Conservation (phyloP, 1,139 yeast genomes). For the Kurtzmaniella quercitrusa region DNA sequence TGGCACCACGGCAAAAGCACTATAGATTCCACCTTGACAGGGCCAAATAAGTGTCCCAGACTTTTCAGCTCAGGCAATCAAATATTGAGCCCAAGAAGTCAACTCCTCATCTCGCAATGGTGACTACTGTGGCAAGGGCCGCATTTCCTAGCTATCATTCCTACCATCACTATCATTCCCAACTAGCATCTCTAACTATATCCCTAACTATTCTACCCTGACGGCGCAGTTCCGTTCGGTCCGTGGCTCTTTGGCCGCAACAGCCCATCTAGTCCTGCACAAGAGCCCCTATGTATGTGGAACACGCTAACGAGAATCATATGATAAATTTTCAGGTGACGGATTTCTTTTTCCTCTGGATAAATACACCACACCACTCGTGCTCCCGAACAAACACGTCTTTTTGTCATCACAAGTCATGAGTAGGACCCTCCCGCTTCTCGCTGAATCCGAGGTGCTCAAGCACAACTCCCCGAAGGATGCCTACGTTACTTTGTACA, state of each 20-base stretch:
- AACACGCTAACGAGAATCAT: background rate
- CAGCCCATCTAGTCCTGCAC: background rate
- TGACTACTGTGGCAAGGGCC: too few relatives aligned
- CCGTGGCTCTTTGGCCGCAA: background rate
- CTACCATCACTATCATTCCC: too few relatives aligned
- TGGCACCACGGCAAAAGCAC: too few relatives aligned
- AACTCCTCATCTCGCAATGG: too few relatives aligned
- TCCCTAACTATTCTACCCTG: too few relatives aligned
- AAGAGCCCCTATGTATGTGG: background rate
- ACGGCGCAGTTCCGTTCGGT: too few relatives aligned
- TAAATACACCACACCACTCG: background rate
- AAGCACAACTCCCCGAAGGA: constrained; percentile 49
- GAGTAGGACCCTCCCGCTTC: constrained; percentile 30
- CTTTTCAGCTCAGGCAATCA: too few relatives aligned
- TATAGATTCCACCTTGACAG: too few relatives aligned
- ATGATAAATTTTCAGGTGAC: background rate
- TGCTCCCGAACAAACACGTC: background rate
- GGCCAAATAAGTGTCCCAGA: too few relatives aligned
- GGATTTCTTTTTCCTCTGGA: background rate
- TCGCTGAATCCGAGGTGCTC: constrained; percentile 37
- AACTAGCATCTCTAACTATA: too few relatives aligned
- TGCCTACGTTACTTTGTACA: constrained; percentile 74
- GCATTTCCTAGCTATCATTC: too few relatives aligned
- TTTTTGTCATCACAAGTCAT: constrained; percentile 7
- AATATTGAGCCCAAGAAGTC: too few relatives aligned